Conservation (phyloP, 1,284 basidiomycete species). For the Testicularia cyperi region DNA sequence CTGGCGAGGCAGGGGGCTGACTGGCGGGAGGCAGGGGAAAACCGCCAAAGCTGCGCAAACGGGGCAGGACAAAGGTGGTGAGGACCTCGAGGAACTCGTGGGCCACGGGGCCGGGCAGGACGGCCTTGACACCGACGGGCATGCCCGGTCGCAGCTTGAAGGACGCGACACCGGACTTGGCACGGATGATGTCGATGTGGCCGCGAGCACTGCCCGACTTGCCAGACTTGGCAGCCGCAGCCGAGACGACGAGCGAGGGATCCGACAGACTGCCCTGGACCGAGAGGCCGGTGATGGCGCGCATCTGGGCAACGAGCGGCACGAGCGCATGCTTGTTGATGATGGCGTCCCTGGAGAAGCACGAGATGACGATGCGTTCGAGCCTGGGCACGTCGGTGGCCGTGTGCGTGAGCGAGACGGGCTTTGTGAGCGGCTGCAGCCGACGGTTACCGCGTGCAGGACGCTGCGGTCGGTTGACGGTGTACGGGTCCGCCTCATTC, state of each 20-base stretch:
- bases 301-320: slow-evolving; percentile 79
- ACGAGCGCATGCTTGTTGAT: slow-evolving; percentile 76
- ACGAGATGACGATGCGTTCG: slow-evolving; percentile 71
- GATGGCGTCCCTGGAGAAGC: slow-evolving; percentile 64
- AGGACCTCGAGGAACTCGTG: slow-evolving; percentile 88
- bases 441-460: slow-evolving; percentile 68
- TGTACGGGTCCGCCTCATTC: slow-evolving; percentile 77
- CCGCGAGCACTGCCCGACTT: slow-evolving; percentile 15
- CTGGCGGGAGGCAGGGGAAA: slow-evolving; percentile 69
- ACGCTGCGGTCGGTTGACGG: slow-evolving; percentile 72
- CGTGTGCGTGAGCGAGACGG: slow-evolving; percentile 23
- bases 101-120: slow-evolving; percentile 84
- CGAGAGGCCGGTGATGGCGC: slow-evolving; percentile 83
- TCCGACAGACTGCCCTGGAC: slow-evolving; percentile 50
- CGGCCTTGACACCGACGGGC: slow-evolving; percentile 85
- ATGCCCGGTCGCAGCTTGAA: slow-evolving; percentile 81
- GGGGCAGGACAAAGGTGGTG: slow-evolving; percentile 89
- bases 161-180: slow-evolving; percentile 76
- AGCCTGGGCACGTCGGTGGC: slow-evolving; percentile 66
- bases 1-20: slow-evolving; percentile 62
- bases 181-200: slow-evolving; percentile 73
- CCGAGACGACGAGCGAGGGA: slow-evolving; percentile 14
- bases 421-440: slow-evolving; percentile 42
- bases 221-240: neutral
- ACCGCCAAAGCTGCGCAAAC: slow-evolving; percentile 85